Evolutionary conservation across 768 basidiomycete species (phyloP).

Genomic region (Infundibulicybe gibba): DNA sequence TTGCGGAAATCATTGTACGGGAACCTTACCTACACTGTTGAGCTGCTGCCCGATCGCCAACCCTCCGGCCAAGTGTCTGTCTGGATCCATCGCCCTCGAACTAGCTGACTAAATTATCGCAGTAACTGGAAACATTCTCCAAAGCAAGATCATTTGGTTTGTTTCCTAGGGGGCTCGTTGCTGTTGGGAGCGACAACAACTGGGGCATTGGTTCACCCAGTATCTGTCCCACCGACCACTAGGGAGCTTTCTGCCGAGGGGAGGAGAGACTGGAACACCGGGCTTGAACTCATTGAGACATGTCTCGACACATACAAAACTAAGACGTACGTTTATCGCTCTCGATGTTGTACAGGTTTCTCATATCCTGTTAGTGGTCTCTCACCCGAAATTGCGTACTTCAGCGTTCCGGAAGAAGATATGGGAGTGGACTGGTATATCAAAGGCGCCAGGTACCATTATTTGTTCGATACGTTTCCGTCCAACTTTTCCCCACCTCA

Average conservation of each 20-base stretch:
- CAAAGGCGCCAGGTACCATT: slow-evolving; percentile 66
- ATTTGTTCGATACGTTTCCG: neutral
- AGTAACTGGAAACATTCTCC: slow-evolving; percentile 67
- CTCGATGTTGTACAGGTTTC: too few species aligned
- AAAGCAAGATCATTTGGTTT: slow-evolving; percentile 95
- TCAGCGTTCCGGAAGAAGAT: slow-evolving; percentile 60
- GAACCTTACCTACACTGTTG: slow-evolving; percentile 74
- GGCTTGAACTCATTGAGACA: slow-evolving; percentile 78
- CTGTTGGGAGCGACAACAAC: slow-evolving; percentile 82
- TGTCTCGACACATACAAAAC: slow-evolving; percentile 88
- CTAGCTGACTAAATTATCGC: neutral
- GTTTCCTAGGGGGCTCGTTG: slow-evolving; percentile 90
- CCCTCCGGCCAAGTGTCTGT: slow-evolving; percentile 16
- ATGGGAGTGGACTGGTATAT: slow-evolving; percentile 81
- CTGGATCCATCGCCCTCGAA: too few species aligned
- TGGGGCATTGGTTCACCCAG: slow-evolving; percentile 48
- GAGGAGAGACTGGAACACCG: slow-evolving; percentile 77
- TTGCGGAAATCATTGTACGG: slow-evolving; percentile 60
- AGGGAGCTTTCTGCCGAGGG: slow-evolving; percentile 57
- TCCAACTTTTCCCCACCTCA: neutral
- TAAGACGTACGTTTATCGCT: slow-evolving; percentile 54
- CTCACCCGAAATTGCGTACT: slow-evolving; percentile 87
- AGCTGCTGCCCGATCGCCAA: slow-evolving; percentile 62
- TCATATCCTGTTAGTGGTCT: slow-evolving; percentile 53
- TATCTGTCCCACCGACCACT: slow-evolving; percentile 64